These are phyloP conservation scores for Scedosporium aurantiacum DNA, from an alignment of 2,329 filamentous ascomycete species.

Conservation along the genomic window DNA sequence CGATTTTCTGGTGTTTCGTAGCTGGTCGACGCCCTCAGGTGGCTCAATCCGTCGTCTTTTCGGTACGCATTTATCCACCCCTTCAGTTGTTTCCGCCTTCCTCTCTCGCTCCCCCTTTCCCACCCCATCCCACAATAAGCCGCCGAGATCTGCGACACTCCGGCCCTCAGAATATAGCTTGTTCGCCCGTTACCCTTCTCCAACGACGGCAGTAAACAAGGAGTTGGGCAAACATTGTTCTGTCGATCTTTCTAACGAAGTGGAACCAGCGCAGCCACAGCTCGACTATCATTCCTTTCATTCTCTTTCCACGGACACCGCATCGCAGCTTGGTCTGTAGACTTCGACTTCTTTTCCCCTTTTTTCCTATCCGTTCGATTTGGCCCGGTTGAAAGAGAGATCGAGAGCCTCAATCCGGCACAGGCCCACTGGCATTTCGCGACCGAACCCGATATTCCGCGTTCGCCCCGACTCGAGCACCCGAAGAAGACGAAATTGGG, in stretches of 20 bases:
- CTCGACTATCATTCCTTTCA: conserved; percentile 2
- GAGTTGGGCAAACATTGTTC: conserved; percentile 14
- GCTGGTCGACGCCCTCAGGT: not conserved
- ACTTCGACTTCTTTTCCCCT: not conserved
- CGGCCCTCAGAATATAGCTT: conserved; percentile 19
- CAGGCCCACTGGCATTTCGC: no score
- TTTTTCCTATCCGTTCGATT: not conserved
- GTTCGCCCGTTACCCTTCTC: conserved; percentile 13
- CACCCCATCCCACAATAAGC: not conserved
- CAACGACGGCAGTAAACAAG: not conserved
- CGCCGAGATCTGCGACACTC: conserved; percentile 26
- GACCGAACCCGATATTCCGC: not conserved
- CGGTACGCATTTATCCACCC: not conserved
- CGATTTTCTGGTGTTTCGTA: not conserved
- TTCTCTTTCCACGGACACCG: no score
- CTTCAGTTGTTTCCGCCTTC: not conserved
- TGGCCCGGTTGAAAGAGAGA: not conserved
- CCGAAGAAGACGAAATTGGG: no score
- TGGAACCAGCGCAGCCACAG: conserved; percentile 7
- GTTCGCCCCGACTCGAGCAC: no score
- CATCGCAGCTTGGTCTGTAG: conserved; percentile 5
- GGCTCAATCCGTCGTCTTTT: not conserved
- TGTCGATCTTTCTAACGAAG: conserved; percentile 15
- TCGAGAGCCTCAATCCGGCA: not conserved
- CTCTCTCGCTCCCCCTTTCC: not conserved